Evolutionary conservation across 495 filamentous ascomycete species (phyloP).

Genomic region (Xanthoparmelia taractica): DNA sequence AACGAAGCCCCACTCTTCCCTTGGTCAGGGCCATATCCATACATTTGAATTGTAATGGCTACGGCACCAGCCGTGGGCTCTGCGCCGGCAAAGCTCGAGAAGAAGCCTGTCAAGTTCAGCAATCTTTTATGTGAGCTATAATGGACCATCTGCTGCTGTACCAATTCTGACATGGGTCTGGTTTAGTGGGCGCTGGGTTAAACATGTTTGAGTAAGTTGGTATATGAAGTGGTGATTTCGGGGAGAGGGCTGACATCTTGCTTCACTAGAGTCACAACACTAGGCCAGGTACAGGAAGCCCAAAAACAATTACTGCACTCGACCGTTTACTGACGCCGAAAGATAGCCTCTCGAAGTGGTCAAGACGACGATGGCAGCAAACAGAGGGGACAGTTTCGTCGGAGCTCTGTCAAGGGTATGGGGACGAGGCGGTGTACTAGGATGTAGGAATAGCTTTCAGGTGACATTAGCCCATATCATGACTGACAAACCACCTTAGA

Average conservation of each 20-base stretch:
- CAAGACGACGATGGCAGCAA: conserved; percentile 99
- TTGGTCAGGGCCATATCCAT: conserved; percentile 81
- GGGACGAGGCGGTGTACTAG: conserved; percentile 86
- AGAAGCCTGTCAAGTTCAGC: conserved; percentile 99
- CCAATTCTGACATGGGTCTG: conserved; percentile 18
- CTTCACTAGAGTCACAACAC: conserved; percentile 61
- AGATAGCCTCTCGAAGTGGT: conserved; percentile 85
- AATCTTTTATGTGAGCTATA: conserved; percentile 69
- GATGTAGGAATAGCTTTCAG: conserved; percentile 58
- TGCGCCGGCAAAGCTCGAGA: conserved; percentile 65
- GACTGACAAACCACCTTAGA: conserved; percentile 46
- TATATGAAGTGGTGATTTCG: neutral
- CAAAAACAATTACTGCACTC: neutral
- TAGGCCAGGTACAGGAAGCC: conserved; percentile 58
- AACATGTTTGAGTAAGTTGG: conserved; percentile 88
- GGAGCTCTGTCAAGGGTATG: conserved; percentile 79
- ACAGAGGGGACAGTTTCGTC: conserved; percentile 80
- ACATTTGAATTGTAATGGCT: conserved; percentile 48
- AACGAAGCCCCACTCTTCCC: conserved; percentile 76
- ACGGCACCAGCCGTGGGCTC: conserved; percentile 41
- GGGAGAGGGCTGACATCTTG: conserved; percentile 16
- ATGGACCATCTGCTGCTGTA: neutral
- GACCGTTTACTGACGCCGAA: conserved; percentile 3
- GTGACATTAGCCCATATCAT: conserved; percentile 1
- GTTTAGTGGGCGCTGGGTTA: conserved; percentile 77